Percentiles rank a stretch among this genome's conserved stretches.
phyloP scores from a whole-genome alignment of 1,139 yeast species.

The Blastobotrys serpentis region DNA sequence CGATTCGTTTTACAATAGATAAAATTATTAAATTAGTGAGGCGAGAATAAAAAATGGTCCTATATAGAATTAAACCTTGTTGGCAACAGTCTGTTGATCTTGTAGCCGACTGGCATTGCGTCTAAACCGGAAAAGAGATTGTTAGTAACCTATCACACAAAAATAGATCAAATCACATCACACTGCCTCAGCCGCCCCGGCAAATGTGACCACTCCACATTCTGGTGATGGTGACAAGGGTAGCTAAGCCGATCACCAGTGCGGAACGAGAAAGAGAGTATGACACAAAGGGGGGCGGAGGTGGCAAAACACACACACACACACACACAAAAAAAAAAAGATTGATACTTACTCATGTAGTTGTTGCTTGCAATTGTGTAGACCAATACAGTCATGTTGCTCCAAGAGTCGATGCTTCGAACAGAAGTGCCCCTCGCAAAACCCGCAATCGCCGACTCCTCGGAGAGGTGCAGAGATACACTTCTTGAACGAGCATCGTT shows the following conservation, averaged over 20 bases:
- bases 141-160: conserved; percentile 12
- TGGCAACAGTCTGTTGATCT: conserved; percentile 46
- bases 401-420: conserved; percentile 85
- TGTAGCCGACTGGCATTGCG: conserved; percentile 45
- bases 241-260: conserved; percentile 6
- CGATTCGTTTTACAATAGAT: no score
- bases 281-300: neutral
- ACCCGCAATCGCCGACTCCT: conserved; percentile 85
- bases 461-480: conserved; percentile 72
- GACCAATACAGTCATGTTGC: conserved; percentile 77
- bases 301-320: neutral
- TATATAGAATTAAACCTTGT: conserved; percentile 39
- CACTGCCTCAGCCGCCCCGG: neutral
- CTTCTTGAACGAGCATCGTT: conserved; percentile 58
- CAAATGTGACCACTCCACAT: conserved; percentile 3
- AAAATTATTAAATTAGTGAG: neutral
- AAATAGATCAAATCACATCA: neutral
- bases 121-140: conserved; percentile 2
- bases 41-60: conserved; percentile 3
- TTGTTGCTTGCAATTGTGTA: conserved; percentile 76
- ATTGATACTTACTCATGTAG: conserved; percentile 51
- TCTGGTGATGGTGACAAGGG: conserved; percentile 1
- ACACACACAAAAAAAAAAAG: neutral
- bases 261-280: no score
- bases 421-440: conserved; percentile 84